phyloP scores from a whole-genome alignment of 768 basidiomycete species.

The Hygrocybe punicea region DNA sequence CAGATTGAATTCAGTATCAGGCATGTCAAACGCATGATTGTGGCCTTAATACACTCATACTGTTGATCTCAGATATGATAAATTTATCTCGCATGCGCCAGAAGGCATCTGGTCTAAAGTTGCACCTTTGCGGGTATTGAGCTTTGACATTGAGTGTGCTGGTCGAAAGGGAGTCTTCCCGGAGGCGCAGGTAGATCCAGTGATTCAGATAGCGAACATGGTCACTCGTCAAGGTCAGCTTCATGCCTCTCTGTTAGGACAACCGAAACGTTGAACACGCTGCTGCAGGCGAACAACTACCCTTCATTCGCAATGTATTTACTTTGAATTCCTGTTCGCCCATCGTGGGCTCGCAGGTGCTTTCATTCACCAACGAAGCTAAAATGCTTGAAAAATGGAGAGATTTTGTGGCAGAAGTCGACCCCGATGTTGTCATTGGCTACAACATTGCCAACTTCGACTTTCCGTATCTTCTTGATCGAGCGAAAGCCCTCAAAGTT shows the following conservation, averaged over 20 bases:
- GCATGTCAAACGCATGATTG: conserved; percentile 39
- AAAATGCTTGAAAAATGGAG: conserved; percentile 81
- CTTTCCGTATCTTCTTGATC: conserved; percentile 92
- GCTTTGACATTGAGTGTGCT: conserved; percentile 99
- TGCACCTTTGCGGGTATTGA: conserved; percentile 89
- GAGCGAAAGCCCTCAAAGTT: conserved; percentile 78
- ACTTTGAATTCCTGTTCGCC: conserved; percentile 91
- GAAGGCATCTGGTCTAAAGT: conserved; percentile 91
- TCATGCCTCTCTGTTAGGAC: not conserved
- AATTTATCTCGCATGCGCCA: conserved; percentile 85
- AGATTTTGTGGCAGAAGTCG: conserved; percentile 83
- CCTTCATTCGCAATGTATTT: conserved; percentile 95
- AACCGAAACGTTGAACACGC: conserved; percentile 5
- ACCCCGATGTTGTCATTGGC: conserved; percentile 94
- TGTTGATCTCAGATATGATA: conserved; percentile 58
- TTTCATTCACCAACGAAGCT: conserved; percentile 73
- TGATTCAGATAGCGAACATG: conserved; percentile 99
- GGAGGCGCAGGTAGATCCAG: conserved; percentile 83
- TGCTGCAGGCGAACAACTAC: conserved; percentile 74
- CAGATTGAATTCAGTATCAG: conserved; percentile 82
- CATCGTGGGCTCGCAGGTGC: conserved; percentile 96
- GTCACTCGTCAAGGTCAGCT: conserved; percentile 90
- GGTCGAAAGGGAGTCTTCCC: conserved; percentile 97
- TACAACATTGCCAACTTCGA: conserved; percentile 96
- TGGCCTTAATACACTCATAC: not conserved